Evolutionary conservation across 768 basidiomycete species (phyloP), one percentile per base, ranked within the genome.

Genomic region (Leccinum boreale): DNA sequence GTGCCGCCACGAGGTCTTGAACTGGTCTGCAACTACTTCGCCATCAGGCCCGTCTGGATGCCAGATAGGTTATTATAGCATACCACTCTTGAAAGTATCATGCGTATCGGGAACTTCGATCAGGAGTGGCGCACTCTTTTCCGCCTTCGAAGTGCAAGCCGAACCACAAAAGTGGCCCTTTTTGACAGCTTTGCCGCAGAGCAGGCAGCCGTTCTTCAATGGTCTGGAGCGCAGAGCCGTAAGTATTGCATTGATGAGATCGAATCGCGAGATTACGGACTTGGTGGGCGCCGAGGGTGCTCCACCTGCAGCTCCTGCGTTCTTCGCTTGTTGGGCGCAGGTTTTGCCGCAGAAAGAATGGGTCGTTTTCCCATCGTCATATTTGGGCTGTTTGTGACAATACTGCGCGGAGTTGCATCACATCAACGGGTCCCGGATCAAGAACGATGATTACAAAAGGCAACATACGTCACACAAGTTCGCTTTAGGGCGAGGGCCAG

Each of bases 1-100:
- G 63, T 88, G 87, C 58, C 86, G 78, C 87, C 87, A 89, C 21
- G 86, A 85, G 54, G 80, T 61, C 63, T 82, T 85, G 75, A 89
- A 89, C 62, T 88, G 87, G 62, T 85, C 84, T 23, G 78, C 73
- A 29, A 86, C 86, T 87, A 42, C 9, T 44, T 44, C n/a, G 11
- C 49, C 17, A 29, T 64, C 53, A 63, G 60, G 50, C 6, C 29
- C 29, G 15, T 44, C 21, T 28, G 31, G 9, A 19, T 14, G 23
- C 21, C 26, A 17, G 6, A 19, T 5, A 17, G 39, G 44, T 42
- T 28, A 54, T 53, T 23, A 48, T 35, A 19, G 70, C 80, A 26
- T 62, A 87, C 86, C 86, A 56, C 80, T 86, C 67, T 77, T 82
- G 73, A 88, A 89, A 0, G 85, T 87, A 23, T 77, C 76, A 67